Percentiles rank a stretch among this genome's conserved stretches.
These are phyloP conservation scores for Saccharata proteae DNA, from an alignment of 2,329 filamentous ascomycete genomes.

Conservation along the genomic window DNA sequence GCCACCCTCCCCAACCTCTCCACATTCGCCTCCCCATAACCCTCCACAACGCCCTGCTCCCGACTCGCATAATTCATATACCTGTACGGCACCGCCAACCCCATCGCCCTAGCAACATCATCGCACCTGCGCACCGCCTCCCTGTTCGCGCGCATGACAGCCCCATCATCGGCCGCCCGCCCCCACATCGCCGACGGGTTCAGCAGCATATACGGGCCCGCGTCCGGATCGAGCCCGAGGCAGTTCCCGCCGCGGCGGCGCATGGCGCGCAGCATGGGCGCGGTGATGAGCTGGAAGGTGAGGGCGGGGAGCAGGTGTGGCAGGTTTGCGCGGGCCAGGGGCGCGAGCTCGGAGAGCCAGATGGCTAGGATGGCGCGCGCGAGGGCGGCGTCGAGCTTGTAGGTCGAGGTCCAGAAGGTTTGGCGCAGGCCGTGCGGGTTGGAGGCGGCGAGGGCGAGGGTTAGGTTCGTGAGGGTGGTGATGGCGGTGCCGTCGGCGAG, in stretches of 20 bases:
- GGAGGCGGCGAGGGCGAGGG: conserved; percentile 20
- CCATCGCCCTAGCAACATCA: conserved; percentile 9
- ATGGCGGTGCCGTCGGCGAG: conserved; percentile 12
- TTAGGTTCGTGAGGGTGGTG: conserved; percentile 13
- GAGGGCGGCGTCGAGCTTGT: conserved; percentile 20
- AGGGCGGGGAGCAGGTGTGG: conserved; percentile 12
- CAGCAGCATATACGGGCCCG: conserved; percentile 15
- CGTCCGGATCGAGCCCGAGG: conserved; percentile 16
- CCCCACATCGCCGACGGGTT: conserved; percentile 15
- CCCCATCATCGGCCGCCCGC: conserved; percentile 14
- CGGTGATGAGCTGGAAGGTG: conserved; percentile 19
- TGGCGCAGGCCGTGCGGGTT: conserved; percentile 21
- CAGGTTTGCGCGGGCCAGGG: conserved; percentile 12
- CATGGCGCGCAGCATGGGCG: conserved; percentile 14
- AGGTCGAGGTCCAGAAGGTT: conserved; percentile 18
- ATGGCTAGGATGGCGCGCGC: conserved; percentile 13
- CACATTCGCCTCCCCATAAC: conserved; percentile 30
- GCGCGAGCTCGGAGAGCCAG: conserved; percentile 15
- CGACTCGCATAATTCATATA: conserved; percentile 38
- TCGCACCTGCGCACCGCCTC: conserved; percentile 13
- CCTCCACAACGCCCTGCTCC: conserved; percentile 29
- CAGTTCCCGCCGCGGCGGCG: conserved; percentile 17
- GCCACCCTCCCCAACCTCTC: conserved; percentile 22
- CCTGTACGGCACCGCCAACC: conserved; percentile 22
- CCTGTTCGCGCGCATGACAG: conserved; percentile 13